These are phyloP conservation scores for Salvia rosmarinus DNA, from an alignment of 257 asterid species.

Conservation along the genomic window DNA sequence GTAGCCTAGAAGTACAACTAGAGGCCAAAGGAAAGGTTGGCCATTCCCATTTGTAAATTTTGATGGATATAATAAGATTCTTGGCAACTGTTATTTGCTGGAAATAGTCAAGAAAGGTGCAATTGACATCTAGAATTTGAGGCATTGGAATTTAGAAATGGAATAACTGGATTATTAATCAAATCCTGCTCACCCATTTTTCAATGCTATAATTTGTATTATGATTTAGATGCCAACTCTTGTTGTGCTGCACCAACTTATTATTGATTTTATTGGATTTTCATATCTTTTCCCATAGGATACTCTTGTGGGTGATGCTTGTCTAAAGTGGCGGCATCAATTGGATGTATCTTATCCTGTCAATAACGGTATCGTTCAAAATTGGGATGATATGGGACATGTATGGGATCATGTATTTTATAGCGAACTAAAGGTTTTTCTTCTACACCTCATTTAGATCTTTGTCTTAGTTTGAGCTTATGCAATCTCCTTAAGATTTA, in stretches of 20 bases:
- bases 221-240: constrained; percentile 5
- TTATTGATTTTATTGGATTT: constrained; percentile 18
- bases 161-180: constrained; percentile 10
- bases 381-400: constrained; percentile 97
- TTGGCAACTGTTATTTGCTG: not conserved
- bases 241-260: constrained; percentile 13
- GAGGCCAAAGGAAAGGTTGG: not conserved
- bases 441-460: constrained; percentile 20
- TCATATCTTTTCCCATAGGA: constrained; percentile 52
- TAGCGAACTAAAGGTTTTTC: constrained; percentile 81
- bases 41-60: not conserved
- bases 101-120: not conserved
- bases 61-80: constrained; percentile 21
- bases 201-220: constrained; percentile 12
- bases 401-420: constrained; percentile 97
- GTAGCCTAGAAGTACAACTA: not conserved
- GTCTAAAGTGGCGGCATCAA: constrained; percentile 94
- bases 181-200: constrained; percentile 9
- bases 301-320: constrained; percentile 87
- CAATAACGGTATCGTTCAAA: constrained; percentile 94
- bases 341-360: constrained; percentile 93
- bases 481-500: constrained; percentile 16
- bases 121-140: constrained; percentile 14
- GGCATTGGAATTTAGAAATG: constrained; percentile 17
- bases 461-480: not conserved